Evolutionary conservation across 495 filamentous ascomycete genomes (phyloP).

Genomic region (Tricharina praecox): DNA sequence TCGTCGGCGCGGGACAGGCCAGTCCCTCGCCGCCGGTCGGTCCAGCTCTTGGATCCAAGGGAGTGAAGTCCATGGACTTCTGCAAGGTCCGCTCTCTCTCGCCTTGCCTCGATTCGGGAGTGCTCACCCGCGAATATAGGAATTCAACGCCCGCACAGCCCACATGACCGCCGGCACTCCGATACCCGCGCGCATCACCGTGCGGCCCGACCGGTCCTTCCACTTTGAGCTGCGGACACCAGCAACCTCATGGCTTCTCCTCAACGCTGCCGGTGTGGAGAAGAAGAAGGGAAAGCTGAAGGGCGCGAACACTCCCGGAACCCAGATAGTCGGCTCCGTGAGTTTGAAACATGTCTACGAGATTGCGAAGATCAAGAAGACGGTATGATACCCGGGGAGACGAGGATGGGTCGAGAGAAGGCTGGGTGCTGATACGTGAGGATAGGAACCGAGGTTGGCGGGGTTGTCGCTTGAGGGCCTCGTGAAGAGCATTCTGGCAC

Average conservation of each 20-base stretch:
- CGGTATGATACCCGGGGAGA: slow-evolving; percentile 11
- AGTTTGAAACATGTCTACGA: slow-evolving; percentile 95
- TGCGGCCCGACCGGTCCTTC: slow-evolving; percentile 86
- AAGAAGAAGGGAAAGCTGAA: slow-evolving; percentile 60
- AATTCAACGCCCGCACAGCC: slow-evolving; percentile 91
- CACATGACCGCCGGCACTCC: slow-evolving; percentile 72
- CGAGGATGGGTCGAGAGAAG: not conserved
- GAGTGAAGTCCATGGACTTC: slow-evolving; percentile 99
- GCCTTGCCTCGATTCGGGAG: not conserved
- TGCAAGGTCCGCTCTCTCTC: slow-evolving; percentile 56
- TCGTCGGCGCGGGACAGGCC: slow-evolving; percentile 94
- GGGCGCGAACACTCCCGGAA: slow-evolving; percentile 59
- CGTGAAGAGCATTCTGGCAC: slow-evolving; percentile 67
- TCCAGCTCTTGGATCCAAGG: slow-evolving; percentile 90
- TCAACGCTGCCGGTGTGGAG: slow-evolving; percentile 64
- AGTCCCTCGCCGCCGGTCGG: slow-evolving; percentile 93
- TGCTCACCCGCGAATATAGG: slow-evolving; percentile 36
- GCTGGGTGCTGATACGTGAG: not conserved
- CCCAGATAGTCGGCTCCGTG: slow-evolving; percentile 57
- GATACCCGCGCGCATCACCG: slow-evolving; percentile 75
- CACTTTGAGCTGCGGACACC: slow-evolving; percentile 86
- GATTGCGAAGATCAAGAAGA: slow-evolving; percentile 90
- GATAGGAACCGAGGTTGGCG: slow-evolving; percentile 56
- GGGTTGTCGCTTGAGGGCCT: slow-evolving; percentile 66
- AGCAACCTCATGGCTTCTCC: slow-evolving; percentile 70